These are phyloP conservation scores for Lasiosphaeris hirsuta DNA, from an alignment of 495 filamentous ascomycete genomes.

Conservation along the genomic window DNA sequence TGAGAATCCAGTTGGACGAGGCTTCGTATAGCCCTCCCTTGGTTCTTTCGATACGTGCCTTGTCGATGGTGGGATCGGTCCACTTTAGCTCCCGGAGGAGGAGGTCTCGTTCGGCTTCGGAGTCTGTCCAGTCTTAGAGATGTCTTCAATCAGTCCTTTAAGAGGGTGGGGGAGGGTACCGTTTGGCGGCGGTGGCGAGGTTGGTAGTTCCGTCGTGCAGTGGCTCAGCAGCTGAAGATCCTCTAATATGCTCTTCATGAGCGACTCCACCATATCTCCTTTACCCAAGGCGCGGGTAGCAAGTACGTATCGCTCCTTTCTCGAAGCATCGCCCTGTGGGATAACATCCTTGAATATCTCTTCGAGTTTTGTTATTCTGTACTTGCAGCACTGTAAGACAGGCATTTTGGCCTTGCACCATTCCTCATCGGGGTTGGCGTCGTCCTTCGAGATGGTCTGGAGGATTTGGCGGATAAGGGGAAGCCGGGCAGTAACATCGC, in stretches of 20 bases:
- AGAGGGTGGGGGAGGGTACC: neutral
- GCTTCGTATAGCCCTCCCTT: conserved; percentile 1
- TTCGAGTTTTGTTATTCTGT: neutral
- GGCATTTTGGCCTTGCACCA: neutral
- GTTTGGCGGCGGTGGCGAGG: neutral
- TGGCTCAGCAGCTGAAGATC: neutral
- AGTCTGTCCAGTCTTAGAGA: neutral
- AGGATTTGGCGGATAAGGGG: neutral
- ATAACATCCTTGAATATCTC: neutral
- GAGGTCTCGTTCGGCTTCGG: neutral
- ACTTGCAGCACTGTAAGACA: neutral
- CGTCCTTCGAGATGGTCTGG: neutral
- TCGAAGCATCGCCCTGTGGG: neutral
- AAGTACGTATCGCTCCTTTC: conserved; percentile 1
- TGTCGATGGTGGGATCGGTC: conserved; percentile 2
- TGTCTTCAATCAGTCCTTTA: neutral
- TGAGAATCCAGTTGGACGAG: neutral
- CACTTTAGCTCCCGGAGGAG: neutral
- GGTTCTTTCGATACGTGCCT: neutral
- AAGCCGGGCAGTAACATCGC: neutral
- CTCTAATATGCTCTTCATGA: conserved; percentile 1
- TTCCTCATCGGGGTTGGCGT: neutral
- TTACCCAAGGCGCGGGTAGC: neutral
- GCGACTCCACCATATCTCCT: neutral
- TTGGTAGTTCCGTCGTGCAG: neutral